These are phyloP conservation scores for Ceratocystiopsis sp. DNA, from an alignment of 2,329 filamentous ascomycete species.

Conservation along the genomic window DNA sequence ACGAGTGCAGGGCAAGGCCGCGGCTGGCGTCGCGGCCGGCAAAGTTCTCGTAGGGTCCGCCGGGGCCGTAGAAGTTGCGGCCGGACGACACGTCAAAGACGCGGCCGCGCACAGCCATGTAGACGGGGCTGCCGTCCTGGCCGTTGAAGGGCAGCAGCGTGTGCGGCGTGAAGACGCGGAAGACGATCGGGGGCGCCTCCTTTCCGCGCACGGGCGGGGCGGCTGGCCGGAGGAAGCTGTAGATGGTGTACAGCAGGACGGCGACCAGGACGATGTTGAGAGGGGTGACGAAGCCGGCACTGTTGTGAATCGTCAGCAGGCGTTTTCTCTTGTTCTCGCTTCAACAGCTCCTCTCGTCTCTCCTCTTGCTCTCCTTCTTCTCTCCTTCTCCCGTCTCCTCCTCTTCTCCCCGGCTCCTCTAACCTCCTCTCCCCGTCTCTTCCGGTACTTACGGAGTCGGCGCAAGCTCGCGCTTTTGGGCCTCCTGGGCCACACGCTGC, in stretches of 20 bases:
- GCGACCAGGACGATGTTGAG: slow-evolving; percentile 44
- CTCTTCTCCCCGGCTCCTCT: neutral
- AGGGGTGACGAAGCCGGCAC: slow-evolving; percentile 35
- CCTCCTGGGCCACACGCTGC: slow-evolving; percentile 36
- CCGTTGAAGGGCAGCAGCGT: slow-evolving; percentile 82
- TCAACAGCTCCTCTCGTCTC: neutral
- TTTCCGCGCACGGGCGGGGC: slow-evolving; percentile 29
- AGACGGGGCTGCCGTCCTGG: slow-evolving; percentile 54
- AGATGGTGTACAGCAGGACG: slow-evolving; percentile 40
- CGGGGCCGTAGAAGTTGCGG: slow-evolving; percentile 89
- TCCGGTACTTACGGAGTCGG: no score
- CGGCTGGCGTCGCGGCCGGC: slow-evolving; percentile 81
- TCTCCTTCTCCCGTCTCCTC: neutral
- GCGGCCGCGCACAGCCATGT: slow-evolving; percentile 75
- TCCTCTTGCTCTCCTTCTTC: neutral
- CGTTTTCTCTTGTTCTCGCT: neutral
- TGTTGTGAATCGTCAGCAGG: slow-evolving; percentile 13
- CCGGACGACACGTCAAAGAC: slow-evolving; percentile 83
- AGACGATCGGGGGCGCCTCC: slow-evolving; percentile 41
- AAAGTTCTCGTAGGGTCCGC: slow-evolving; percentile 90
- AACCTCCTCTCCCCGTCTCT: no score
- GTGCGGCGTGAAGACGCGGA: slow-evolving; percentile 54
- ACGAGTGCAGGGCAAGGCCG: slow-evolving; percentile 78
- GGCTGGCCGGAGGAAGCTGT: slow-evolving; percentile 34
- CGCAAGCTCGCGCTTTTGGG: slow-evolving; percentile 20